phyloP scores from a whole-genome alignment of 208 protist genomes.

The Trypanosoma vivax region DNA sequence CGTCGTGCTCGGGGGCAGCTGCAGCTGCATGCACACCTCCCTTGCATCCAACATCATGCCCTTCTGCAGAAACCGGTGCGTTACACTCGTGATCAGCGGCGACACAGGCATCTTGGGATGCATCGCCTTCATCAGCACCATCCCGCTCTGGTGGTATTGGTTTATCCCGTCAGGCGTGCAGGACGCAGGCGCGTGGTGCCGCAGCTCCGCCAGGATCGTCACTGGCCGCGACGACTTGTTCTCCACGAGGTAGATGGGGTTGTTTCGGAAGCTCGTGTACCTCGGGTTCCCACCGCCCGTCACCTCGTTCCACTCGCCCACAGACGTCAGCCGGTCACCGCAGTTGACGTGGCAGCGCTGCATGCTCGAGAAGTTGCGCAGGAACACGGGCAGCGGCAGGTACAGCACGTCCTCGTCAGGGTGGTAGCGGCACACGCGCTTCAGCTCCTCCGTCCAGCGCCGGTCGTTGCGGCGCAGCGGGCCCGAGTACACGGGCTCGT shows the following conservation, averaged over 20 bases:
- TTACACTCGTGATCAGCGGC: slow-evolving; percentile 77
- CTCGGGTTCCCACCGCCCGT: slow-evolving; percentile 72
- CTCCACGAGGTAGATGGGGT: slow-evolving; percentile 82
- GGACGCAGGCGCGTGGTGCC: slow-evolving; percentile 56
- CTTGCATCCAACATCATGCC: slow-evolving; percentile 84
- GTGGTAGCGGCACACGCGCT: slow-evolving; percentile 36
- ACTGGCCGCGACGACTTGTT: slow-evolving; percentile 68
- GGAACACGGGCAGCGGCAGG: slow-evolving; percentile 62
- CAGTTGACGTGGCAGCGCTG: slow-evolving; percentile 85
- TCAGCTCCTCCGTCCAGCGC: slow-evolving; percentile 45
- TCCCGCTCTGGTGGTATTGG: slow-evolving; percentile 79
- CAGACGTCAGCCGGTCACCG: slow-evolving; percentile 64
- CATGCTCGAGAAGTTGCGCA: slow-evolving; percentile 76
- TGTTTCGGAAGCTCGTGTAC: slow-evolving; percentile 80
- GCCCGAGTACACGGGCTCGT: slow-evolving; percentile 52
- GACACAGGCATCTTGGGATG: slow-evolving; percentile 35
- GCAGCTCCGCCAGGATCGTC: slow-evolving; percentile 66
- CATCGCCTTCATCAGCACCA: slow-evolving; percentile 63
- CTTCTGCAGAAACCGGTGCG: slow-evolving; percentile 73
- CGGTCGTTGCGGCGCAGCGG: slow-evolving; percentile 28
- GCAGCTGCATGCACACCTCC: slow-evolving; percentile 73
- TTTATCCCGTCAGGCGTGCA: slow-evolving; percentile 60
- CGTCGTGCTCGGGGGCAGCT: slow-evolving; percentile 50
- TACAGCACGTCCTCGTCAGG: slow-evolving; percentile 39
- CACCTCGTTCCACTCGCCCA: slow-evolving; percentile 48